Evolutionary conservation across 164 flowering plant species (phyloP).

Genomic region (Annona cherimola): DNA sequence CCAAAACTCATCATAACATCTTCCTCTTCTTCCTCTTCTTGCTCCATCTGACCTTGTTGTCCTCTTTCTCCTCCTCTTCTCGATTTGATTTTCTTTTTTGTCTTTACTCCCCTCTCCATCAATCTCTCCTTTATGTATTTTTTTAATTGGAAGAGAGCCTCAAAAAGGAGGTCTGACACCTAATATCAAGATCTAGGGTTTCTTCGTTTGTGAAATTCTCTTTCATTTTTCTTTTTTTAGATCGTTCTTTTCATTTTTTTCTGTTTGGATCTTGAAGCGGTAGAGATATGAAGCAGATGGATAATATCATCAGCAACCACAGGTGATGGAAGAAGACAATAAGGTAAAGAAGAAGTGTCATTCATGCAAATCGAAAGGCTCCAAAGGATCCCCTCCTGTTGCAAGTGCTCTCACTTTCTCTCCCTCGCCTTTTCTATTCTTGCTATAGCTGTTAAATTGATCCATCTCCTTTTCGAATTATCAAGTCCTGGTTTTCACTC

Average conservation of each 20-base stretch:
- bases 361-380: conserved; percentile 33
- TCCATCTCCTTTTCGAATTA: background rate
- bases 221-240: background rate
- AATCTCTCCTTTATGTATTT: conserved; percentile 35
- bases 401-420: conserved; percentile 31
- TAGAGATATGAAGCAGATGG: conserved; percentile 28
- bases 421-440: too few relatives aligned
- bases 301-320: conserved; percentile 13
- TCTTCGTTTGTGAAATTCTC: background rate
- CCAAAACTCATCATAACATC: conserved; percentile 41
- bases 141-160: conserved; percentile 3
- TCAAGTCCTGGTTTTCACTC: background rate
- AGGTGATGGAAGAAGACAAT: conserved; percentile 35
- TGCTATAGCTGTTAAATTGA: background rate
- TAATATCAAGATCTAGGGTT: conserved; percentile 10
- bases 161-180: background rate
- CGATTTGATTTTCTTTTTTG: background rate
- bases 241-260: background rate
- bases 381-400: conserved; percentile 36
- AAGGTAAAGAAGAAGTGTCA: conserved; percentile 64
- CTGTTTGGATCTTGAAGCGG: background rate
- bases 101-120: conserved; percentile 15
- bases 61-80: background rate
- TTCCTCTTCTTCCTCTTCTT: conserved; percentile 5
- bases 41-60: background rate